phyloP scores from a whole-genome alignment of 2,329 filamentous ascomycete genomes.

The Zymoseptoria crescenta region DNA sequence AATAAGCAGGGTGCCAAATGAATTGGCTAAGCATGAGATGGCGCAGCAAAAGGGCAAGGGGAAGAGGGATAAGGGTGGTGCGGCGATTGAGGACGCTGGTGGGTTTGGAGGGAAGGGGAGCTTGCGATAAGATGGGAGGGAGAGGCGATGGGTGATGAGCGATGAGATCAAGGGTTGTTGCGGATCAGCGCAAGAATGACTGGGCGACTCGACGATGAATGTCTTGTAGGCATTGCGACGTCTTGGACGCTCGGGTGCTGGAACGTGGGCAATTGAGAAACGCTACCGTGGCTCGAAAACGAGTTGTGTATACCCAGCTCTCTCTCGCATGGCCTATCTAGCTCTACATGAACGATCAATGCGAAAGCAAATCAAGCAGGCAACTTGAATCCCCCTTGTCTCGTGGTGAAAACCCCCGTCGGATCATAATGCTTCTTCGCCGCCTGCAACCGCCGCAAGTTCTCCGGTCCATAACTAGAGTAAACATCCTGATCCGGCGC shows the following conservation, averaged over 20 bases:
- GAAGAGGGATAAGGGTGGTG: conserved; percentile 22
- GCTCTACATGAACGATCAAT: neutral
- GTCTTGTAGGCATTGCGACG: neutral
- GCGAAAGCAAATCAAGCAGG: conserved; percentile 5
- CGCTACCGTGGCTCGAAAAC: neutral
- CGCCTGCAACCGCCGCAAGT: conserved; percentile 14
- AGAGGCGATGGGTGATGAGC: too few relatives aligned
- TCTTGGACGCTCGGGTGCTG: neutral
- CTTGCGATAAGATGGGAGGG: too few relatives aligned
- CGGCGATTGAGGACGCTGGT: conserved; percentile 27
- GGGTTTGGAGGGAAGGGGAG: conserved; percentile 32
- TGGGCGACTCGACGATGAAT: neutral
- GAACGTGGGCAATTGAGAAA: neutral
- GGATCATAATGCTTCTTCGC: conserved; percentile 19
- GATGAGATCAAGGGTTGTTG: neutral
- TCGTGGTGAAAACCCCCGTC: conserved; percentile 17
- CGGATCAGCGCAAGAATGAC: neutral
- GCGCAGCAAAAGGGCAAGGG: conserved; percentile 60
- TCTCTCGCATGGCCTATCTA: neutral
- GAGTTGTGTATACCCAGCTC: neutral
- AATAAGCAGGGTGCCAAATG: conserved; percentile 84
- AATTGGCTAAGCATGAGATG: conserved; percentile 78
- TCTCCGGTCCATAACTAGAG: conserved; percentile 15
- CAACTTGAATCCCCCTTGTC: conserved; percentile 17
- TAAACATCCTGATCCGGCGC: conserved; percentile 18